Percentiles rank a stretch among this genome's conserved stretches.
Conservation (phyloP, 2,329 filamentous ascomycete species). For the Fusarium setosum region DNA sequence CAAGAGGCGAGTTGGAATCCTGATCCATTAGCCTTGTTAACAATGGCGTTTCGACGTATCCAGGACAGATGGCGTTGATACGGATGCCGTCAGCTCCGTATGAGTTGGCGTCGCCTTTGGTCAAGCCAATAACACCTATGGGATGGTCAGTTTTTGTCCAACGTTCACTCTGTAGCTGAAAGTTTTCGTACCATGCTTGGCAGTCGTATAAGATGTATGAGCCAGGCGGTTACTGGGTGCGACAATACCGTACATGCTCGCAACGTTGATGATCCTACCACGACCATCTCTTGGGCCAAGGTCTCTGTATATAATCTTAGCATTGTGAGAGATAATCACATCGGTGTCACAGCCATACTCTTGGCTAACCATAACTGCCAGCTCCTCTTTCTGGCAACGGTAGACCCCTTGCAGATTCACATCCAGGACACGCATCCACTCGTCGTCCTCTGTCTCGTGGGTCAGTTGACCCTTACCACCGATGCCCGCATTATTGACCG, state of each 20-base stretch:
- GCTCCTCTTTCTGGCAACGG: slow-evolving; percentile 65
- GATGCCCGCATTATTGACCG: slow-evolving; percentile 67
- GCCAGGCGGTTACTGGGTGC: slow-evolving; percentile 49
- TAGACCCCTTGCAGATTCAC: slow-evolving; percentile 68
- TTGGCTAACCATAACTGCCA: slow-evolving; percentile 63
- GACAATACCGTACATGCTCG: slow-evolving; percentile 63
- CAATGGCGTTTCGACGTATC: slow-evolving; percentile 58
- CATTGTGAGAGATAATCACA: background rate
- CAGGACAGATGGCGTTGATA: slow-evolving; percentile 71
- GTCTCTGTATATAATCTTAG: slow-evolving; percentile 39
- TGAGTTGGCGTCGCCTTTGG: slow-evolving; percentile 62
- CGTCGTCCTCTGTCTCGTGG: slow-evolving; percentile 57
- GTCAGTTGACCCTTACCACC: slow-evolving; percentile 54
- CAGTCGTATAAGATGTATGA: slow-evolving; percentile 60
- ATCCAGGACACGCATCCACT: slow-evolving; percentile 62
- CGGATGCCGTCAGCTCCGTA: slow-evolving; percentile 64
- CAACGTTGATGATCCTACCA: slow-evolving; percentile 65
- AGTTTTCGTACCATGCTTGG: slow-evolving; percentile 62
- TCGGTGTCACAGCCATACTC: slow-evolving; percentile 44
- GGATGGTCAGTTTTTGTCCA: background rate
- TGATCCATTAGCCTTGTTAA: slow-evolving; percentile 41
- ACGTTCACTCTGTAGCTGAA: background rate
- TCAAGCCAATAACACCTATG: slow-evolving; percentile 60
- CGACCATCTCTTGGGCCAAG: slow-evolving; percentile 54
- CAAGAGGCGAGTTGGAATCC: slow-evolving; percentile 45